These are phyloP conservation scores for Anacardium occidentale DNA, from an alignment of 345 rosid genomes.

Conservation along the genomic window DNA sequence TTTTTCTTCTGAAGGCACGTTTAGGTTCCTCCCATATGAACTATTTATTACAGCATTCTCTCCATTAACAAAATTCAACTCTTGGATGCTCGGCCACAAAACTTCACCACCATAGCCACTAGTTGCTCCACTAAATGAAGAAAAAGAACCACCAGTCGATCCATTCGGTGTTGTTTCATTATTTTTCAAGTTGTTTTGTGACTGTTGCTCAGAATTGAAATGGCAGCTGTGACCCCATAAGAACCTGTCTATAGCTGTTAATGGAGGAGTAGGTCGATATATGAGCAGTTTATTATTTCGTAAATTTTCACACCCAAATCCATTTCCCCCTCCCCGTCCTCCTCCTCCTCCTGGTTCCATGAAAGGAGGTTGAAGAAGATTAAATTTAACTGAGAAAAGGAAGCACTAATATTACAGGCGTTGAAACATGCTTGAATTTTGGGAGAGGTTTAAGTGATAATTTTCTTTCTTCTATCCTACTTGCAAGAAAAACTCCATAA, in stretches of 20 bases:
- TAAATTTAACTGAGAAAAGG: constrained; percentile 19
- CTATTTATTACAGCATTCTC: constrained; percentile 27
- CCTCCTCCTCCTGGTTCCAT: constrained; percentile 40
- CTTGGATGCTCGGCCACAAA: constrained; percentile 32
- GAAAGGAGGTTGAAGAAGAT: constrained; percentile 13
- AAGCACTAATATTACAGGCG: background rate
- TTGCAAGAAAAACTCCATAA: constrained; percentile 26
- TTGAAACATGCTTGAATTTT: constrained; percentile 29
- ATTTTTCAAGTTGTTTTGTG: constrained; percentile 23
- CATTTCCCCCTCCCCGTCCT: background rate
- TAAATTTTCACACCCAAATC: constrained; percentile 23
- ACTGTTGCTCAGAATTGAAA: constrained; percentile 21
- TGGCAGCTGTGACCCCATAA: constrained; percentile 47
- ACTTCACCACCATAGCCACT: constrained; percentile 2
- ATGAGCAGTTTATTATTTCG: constrained; percentile 10
- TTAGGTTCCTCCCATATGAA: constrained; percentile 32
- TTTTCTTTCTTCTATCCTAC: background rate
- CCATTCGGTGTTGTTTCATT: constrained; percentile 22
- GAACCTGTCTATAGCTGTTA: constrained; percentile 82
- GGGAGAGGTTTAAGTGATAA: constrained; percentile 4
- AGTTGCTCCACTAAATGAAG: constrained; percentile 23
- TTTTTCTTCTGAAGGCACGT: constrained; percentile 19
- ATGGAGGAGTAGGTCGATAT: constrained; percentile 49
- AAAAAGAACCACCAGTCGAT: constrained; percentile 19
- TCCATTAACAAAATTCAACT: constrained; percentile 35